Base-by-base conservation (phyloP, 805 yeast genomes). In the Blastobotrys parvus region DNA sequence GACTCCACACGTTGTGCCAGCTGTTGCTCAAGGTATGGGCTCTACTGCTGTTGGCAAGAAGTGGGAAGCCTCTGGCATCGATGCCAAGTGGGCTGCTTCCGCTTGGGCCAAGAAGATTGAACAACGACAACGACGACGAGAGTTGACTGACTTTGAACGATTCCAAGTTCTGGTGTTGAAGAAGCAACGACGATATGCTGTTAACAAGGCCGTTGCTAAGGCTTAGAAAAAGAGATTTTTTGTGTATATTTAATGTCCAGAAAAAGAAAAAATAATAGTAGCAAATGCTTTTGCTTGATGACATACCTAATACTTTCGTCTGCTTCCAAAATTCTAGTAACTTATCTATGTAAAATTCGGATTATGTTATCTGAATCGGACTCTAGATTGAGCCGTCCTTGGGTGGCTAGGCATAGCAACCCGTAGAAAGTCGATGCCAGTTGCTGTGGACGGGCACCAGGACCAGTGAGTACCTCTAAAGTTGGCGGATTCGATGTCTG, bases 91-190 rank as follows among this genome's bases (percentile, higher is more conserved):
- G 97, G 79, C 83, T 59, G 75, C 82, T 62, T 75, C 97, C 55
- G 69, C 95, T 44, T 88, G 97, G 97, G 97, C 98, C 67, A 85
- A 90, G 84, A 89, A 88, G 79, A 82, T 92, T 64, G 96, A 94
- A 68, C 82, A 85, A 73, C 87, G 86, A 74, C 81, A 83, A 72
- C 86, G 81, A 73, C 86, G 98, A 80, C 72, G 94, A 64, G 75
- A 81, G 67, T 83, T 94, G 71, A 68, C 90, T 61, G 99, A 92
- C 75, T 92, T 92, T 65, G 96, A 92, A 79, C 89, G 99, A 82
- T 92, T 92, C 96, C 96, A 90, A 80, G 98, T 90, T 62, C 69
- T 84, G 71, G 94, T 88, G 62, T 80, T 88, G 71, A 92, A 84
- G 84, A 92, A 90, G 82, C 97, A 94, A 80, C 87, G 86, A 76